A percentile compares a stretch with the other conserved stretches of the same genome.
These are phyloP conservation scores for Dactylellina drechsleri DNA, from an alignment of 2,329 filamentous ascomycete species.

Conservation along the genomic window DNA sequence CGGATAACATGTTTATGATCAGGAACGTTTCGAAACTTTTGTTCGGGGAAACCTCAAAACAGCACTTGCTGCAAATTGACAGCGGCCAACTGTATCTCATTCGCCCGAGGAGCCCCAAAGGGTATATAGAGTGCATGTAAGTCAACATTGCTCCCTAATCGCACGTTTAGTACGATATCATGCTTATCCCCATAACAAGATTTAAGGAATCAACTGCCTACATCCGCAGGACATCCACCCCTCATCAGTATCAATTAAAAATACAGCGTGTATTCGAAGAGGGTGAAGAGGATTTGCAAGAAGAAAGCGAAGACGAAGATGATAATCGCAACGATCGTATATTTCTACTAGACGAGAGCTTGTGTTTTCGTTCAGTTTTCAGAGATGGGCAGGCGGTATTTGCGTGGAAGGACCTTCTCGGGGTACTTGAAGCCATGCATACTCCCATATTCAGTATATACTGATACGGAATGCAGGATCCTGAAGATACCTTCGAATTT, in stretches of 20 bases:
- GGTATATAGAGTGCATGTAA: conserved; percentile 91
- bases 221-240: conserved; percentile 90
- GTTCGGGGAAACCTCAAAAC: conserved; percentile 87
- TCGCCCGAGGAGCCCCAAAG: conserved; percentile 91
- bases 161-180: no score
- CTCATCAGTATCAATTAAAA: conserved; percentile 97
- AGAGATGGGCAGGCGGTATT: conserved; percentile 85
- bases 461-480: conserved; percentile 66
- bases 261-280: conserved; percentile 97
- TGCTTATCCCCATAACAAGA: conserved; percentile 53
- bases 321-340: conserved; percentile 97
- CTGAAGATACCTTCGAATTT: conserved; percentile 96
- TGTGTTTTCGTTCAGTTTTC: conserved; percentile 86
- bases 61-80: conserved; percentile 91
- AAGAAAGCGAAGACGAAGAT: conserved; percentile 89
- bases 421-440: conserved; percentile 60
- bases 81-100: conserved; percentile 98
- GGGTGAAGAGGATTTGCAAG: conserved; percentile 89
- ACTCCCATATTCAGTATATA: neutral
- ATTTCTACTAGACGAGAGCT: conserved; percentile 89
- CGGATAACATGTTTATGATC: conserved; percentile 67
- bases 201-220: conserved; percentile 96
- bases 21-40: conserved; percentile 83
- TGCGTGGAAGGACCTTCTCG: conserved; percentile 93
- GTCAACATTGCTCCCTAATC: conserved; percentile 7